Evolutionary conservation across 192 early-diverging fungal species (phyloP).

Genomic region (Endogone sp.): DNA sequence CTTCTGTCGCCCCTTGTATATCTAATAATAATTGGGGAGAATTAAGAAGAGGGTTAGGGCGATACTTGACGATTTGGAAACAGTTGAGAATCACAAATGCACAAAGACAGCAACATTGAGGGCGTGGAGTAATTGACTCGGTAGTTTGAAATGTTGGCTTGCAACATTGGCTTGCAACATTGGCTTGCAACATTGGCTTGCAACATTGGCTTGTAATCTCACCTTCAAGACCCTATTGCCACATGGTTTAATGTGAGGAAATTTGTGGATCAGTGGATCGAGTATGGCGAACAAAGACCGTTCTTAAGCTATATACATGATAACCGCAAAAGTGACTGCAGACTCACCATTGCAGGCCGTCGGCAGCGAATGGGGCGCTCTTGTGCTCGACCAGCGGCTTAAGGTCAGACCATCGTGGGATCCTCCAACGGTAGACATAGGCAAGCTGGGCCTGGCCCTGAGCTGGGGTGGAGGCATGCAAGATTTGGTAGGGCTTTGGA

Average conservation of each 20-base stretch:
- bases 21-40: not conserved
- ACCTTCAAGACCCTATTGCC: not conserved
- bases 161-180: too few relatives aligned
- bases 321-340: too few relatives aligned
- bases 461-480: too few relatives aligned
- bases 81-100: too few relatives aligned
- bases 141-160: too few relatives aligned
- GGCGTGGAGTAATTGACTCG: too few relatives aligned
- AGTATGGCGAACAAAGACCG: not conserved
- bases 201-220: not conserved
- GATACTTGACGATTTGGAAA: too few relatives aligned
- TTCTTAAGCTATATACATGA: too few relatives aligned
- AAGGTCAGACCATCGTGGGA: not conserved
- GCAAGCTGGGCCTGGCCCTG: not conserved
- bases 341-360: conserved; percentile 1
- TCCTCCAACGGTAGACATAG: not conserved
- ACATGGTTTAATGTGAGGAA: not conserved
- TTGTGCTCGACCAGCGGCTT: conserved; percentile 3
- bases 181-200: too few relatives aligned
- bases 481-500: too few relatives aligned
- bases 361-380: not conserved
- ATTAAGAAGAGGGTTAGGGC: too few relatives aligned
- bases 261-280: not conserved
- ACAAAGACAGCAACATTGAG: too few relatives aligned
- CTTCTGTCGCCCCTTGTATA: not conserved